These are phyloP conservation scores for Melaleuca quinquenervia DNA, from an alignment of 345 rosid genomes.

Conservation along the genomic window DNA sequence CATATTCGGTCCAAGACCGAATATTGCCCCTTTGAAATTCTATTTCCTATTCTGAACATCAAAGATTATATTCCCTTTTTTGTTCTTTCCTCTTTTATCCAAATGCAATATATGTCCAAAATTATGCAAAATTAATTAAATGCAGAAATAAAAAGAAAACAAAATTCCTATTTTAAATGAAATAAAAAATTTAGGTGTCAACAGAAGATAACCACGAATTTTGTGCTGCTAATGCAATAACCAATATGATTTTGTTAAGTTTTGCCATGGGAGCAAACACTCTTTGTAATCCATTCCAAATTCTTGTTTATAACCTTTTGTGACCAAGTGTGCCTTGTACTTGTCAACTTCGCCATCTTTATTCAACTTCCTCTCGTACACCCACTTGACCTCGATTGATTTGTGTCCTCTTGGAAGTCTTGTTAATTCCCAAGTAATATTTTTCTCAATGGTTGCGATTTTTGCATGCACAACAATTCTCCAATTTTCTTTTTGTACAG, in stretches of 20 bases:
- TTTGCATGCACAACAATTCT: background rate
- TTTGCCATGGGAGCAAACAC: background rate
- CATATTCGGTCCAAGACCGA: no score
- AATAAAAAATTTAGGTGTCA: no score
- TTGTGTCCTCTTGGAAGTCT: background rate
- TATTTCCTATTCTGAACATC: no score
- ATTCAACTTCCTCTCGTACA: background rate
- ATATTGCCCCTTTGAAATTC: no score
- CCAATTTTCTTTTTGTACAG: background rate
- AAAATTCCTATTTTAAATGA: no score
- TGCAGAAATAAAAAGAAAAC: no score
- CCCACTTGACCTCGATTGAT: background rate
- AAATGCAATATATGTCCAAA: no score
- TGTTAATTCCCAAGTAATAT: background rate
- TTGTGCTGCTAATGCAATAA: background rate
- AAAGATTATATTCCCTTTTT: no score
- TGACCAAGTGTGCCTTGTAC: background rate
- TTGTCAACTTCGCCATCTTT: background rate
- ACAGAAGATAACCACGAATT: background rate
- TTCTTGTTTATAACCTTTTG: background rate
- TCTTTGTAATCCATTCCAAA: background rate
- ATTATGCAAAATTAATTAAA: no score
- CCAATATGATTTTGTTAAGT: background rate
- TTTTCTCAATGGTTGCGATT: background rate
- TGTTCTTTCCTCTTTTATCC: no score